phyloP scores from a whole-genome alignment of 306 rosid species.

The Vigna hirtella region DNA sequence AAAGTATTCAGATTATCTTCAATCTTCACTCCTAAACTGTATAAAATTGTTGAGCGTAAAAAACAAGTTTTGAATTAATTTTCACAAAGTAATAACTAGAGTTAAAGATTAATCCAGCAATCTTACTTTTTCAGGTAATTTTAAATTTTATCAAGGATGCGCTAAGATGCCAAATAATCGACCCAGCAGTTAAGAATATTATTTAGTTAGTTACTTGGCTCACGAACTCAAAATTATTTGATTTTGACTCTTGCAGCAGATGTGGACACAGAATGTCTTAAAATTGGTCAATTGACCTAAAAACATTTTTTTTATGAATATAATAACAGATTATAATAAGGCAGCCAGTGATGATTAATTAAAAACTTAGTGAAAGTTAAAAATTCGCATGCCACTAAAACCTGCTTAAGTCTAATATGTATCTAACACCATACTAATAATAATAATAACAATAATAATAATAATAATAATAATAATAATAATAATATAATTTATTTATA shows the following conservation, averaged over 20 bases:
- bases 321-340: constrained; percentile 33
- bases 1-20: too few species aligned
- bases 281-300: constrained; percentile 39
- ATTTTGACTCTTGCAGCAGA: constrained; percentile 47
- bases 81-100: too few species aligned
- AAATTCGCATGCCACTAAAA: constrained; percentile 47
- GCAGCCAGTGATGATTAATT: constrained; percentile 42
- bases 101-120: too few species aligned
- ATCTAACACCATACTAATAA: constrained; percentile 13
- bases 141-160: too few species aligned
- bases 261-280: constrained; percentile 33
- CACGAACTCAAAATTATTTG: constrained; percentile 50
- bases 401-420: constrained; percentile 38
- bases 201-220: not conserved
- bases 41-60: too few species aligned
- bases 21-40: too few species aligned
- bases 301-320: not conserved
- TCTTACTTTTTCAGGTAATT: too few species aligned
- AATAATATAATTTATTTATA: not conserved
- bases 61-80: too few species aligned
- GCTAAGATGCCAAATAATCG: not conserved
- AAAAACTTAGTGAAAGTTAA: constrained; percentile 48
- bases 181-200: not conserved
- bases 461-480: too few species aligned
- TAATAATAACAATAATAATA: too few species aligned